Conservation (phyloP, 257 asterid genomes). For the Fraxinus excelsior region DNA sequence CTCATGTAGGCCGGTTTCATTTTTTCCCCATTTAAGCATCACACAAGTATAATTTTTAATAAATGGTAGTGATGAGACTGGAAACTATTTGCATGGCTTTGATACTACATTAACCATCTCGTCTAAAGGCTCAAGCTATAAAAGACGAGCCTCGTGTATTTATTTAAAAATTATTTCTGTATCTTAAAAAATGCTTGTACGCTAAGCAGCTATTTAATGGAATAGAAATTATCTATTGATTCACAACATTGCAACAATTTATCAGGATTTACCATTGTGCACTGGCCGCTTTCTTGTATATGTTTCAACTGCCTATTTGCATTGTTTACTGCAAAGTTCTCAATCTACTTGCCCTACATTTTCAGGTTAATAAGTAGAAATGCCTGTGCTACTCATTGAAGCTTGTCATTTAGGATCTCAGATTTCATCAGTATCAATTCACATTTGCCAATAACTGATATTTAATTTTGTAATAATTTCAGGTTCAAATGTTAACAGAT, state of each 20-base stretch:
- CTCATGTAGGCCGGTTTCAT: no score
- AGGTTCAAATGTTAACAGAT: conserved; percentile 79
- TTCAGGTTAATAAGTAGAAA: not conserved
- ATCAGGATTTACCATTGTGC: not conserved
- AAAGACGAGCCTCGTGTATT: no score
- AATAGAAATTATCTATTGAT: not conserved
- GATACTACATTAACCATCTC: no score
- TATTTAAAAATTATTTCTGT: no score
- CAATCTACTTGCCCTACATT: not conserved
- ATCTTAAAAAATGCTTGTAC: not conserved
- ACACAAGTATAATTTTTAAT: no score
- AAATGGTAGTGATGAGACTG: no score
- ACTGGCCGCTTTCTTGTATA: not conserved
- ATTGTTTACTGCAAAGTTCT: not conserved
- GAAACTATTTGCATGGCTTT: no score
- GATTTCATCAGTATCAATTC: not conserved
- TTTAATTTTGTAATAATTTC: conserved; percentile 29
- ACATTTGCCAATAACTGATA: conserved; percentile 2
- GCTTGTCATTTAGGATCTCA: not conserved
- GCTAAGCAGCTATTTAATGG: not conserved
- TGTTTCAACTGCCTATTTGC: not conserved
- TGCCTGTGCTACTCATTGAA: not conserved
- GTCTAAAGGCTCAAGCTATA: no score
- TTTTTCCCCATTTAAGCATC: no score
- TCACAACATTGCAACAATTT: not conserved